Percentiles rank a stretch among this genome's conserved stretches.
Evolutionary conservation across 805 yeast genomes (phyloP).

Genomic region (Candida lessepsii): DNA sequence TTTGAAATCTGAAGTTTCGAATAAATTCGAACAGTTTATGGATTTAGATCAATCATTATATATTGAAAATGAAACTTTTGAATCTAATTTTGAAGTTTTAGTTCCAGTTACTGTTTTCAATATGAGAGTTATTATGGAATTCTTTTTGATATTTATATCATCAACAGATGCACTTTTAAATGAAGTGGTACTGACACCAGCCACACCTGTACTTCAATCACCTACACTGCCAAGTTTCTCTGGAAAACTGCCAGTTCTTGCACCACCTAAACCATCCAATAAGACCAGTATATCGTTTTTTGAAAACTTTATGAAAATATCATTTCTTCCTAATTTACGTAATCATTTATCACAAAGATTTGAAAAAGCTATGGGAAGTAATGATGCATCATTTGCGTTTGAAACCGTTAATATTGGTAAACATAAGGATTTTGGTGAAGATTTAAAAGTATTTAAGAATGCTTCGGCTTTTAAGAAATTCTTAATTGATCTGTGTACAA

Average conservation of each 20-base stretch:
- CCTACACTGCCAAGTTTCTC: no score
- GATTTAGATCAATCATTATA: constrained; percentile 36
- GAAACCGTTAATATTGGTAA: constrained; percentile 1
- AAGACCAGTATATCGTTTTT: constrained; percentile 46
- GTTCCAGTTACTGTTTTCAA: constrained; percentile 73
- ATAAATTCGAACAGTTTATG: constrained; percentile 12
- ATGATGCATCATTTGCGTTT: not conserved
- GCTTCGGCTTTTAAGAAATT: constrained; percentile 48
- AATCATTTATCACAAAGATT: constrained; percentile 40
- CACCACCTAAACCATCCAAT: constrained; percentile 13
- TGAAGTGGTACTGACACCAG: no score
- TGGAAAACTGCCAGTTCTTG: no score
- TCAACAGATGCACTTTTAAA: constrained; percentile 36
- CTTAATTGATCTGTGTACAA: constrained; percentile 46
- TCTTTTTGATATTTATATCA: constrained; percentile 65
- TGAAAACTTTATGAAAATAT: constrained; percentile 58
- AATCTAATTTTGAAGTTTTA: constrained; percentile 57
- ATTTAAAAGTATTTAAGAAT: constrained; percentile 33
- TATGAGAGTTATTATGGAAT: constrained; percentile 75
- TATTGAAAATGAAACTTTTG: constrained; percentile 57
- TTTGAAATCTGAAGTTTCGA: constrained; percentile 15
- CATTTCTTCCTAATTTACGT: constrained; percentile 64
- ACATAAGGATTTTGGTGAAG: not conserved
- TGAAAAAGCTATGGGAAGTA: constrained; percentile 8
- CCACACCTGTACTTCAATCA: no score